Evolutionary conservation across 1,139 yeast species (phyloP), one percentile per base, ranked within the genome.

Genomic region (Candida labiduridarum): DNA sequence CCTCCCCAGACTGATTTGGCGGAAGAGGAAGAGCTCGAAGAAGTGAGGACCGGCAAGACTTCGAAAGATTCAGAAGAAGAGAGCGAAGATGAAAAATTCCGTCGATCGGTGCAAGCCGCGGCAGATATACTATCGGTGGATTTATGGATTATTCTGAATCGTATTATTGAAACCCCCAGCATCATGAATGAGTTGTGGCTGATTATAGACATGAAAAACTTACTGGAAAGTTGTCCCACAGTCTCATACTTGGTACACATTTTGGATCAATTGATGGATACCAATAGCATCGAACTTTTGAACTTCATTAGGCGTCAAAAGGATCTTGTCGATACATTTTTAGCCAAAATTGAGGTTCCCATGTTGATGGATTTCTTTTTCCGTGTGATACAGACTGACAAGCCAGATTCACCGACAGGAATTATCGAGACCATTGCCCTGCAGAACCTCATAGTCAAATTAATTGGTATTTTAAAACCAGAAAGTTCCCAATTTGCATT

Each of bases 321-420:
- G 0, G 69, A 71, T 54, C 64, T 84, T 46, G 88, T 83, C 8
- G 86, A 82, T 54, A 70, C 76, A 11, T 82, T 83, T 58, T 61
- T 83, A 43, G 68, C 67, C 38, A 84, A 82, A 58, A 73, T 83
- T 34, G 86, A 82, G 51, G 78, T 82, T 30, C 85, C 87, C 1
- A 78, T 84, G 76, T 60, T 77, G 34, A 76, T 75, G 79, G 82
- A 77, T 56, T 83, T 82, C 56, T 71, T 84, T 47, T 65, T 84
- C 35, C 74, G 85, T 57, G 74, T 84, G 15, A 82, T 84, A 34
- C 85, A 85, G 45, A 81, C 88, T 0, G 89, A 84, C 62, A 84
- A 82, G 56, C 79, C 83, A 3, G 86, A 83, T 56, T 76, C 79
- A 35, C 87, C 87, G 14, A 83, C 87, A 1, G 87, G 87, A 0